phyloP scores from a whole-genome alignment of 192 early-diverging fungal species.

The Dissophora globulifera region DNA sequence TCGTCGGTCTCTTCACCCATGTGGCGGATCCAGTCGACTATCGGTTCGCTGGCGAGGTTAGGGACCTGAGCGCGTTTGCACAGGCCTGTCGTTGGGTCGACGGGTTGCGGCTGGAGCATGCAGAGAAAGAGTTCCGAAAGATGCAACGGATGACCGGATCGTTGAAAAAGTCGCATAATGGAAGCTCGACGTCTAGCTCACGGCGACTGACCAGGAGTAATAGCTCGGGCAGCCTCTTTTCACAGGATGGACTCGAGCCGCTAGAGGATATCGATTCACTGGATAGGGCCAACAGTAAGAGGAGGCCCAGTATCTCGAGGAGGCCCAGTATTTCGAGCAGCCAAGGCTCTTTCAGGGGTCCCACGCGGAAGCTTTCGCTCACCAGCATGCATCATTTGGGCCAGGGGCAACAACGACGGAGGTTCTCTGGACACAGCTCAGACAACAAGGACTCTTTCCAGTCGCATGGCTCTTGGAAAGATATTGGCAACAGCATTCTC shows the following conservation, averaged over 20 bases:
- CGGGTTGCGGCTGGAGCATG: constrained; percentile 42
- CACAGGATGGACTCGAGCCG: constrained; percentile 21
- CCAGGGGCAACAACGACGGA: constrained; percentile 22
- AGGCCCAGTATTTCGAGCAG: not conserved
- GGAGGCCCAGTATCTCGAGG: not conserved
- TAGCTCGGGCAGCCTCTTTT: constrained; percentile 24
- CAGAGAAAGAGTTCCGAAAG: constrained; percentile 34
- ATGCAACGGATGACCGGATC: constrained; percentile 5
- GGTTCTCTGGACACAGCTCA: constrained; percentile 9
- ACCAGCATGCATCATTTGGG: constrained; percentile 10
- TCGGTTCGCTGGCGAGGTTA: constrained; percentile 58
- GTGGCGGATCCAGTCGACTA: constrained; percentile 64
- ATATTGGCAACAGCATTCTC: constrained; percentile 42
- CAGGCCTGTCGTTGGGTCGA: constrained; percentile 57
- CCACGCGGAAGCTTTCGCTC: constrained; percentile 14
- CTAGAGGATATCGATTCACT: constrained; percentile 7
- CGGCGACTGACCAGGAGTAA: constrained; percentile 13
- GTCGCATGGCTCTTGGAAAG: constrained; percentile 20
- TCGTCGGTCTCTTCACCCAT: constrained; percentile 54
- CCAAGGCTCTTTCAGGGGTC: constrained; percentile 9
- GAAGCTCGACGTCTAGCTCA: constrained; percentile 9
- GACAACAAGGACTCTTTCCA: constrained; percentile 36
- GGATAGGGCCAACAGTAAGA: not conserved
- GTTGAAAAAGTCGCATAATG: not conserved
- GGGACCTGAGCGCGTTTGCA: constrained; percentile 54